Conservation (phyloP, 2,329 filamentous ascomycete genomes). For the Hortaea sp. region DNA sequence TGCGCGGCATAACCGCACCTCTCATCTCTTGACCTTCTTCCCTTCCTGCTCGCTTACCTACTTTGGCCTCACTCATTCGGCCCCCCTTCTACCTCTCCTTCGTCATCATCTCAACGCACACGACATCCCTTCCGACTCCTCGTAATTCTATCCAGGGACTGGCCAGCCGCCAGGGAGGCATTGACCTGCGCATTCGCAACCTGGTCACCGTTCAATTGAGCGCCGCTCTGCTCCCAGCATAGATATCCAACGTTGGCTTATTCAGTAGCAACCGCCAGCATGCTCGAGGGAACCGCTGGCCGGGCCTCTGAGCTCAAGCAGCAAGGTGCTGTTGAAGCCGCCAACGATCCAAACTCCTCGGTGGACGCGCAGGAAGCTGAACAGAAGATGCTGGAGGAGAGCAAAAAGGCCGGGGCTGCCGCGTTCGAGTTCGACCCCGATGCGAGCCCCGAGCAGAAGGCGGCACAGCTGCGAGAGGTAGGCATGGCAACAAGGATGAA, state of each 20-base stretch:
- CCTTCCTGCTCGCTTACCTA: neutral
- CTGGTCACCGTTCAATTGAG: neutral
- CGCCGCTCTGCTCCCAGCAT: neutral
- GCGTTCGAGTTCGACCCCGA: conserved; percentile 83
- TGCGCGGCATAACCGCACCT: neutral
- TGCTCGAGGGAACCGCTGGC: conserved; percentile 22
- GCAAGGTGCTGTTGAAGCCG: conserved; percentile 69
- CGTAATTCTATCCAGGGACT: neutral
- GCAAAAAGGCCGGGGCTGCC: conserved; percentile 64
- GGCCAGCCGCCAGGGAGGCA: neutral
- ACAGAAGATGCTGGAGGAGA: conserved; percentile 64
- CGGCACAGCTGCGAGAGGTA: conserved; percentile 65
- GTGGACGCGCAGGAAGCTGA: conserved; percentile 64
- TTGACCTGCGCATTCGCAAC: neutral
- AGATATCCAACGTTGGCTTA: conserved; percentile 9
- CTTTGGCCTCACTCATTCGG: neutral
- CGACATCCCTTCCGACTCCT: neutral
- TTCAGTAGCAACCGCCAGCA: conserved; percentile 1
- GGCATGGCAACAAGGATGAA: neutral
- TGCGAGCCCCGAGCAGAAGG: conserved; percentile 75
- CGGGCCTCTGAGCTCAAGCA: conserved; percentile 58
- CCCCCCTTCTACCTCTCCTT: neutral
- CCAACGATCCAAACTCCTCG: conserved; percentile 57
- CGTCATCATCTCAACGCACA: neutral
- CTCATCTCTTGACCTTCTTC: neutral